phyloP scores from a whole-genome alignment of 345 rosid genomes.

The Populus nigra region DNA sequence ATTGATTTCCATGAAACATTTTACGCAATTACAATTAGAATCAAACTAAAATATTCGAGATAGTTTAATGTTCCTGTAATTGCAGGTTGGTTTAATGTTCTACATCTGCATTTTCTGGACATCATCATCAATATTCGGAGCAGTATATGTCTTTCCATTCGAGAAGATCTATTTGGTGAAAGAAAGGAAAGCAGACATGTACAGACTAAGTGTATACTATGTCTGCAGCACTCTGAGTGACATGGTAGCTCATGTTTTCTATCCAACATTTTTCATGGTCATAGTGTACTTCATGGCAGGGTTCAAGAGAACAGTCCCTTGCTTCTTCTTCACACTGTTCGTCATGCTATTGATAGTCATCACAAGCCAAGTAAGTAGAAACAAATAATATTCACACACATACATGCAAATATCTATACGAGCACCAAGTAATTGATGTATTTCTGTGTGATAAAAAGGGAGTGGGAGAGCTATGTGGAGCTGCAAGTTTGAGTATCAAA shows the following conservation, averaged over 20 bases:
- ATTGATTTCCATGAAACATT: constrained; percentile 11
- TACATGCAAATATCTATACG: neutral
- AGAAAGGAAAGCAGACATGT: constrained; percentile 97
- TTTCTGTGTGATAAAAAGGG: constrained; percentile 37
- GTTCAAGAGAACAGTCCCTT: constrained; percentile 77
- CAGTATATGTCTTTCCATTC: constrained; percentile 89
- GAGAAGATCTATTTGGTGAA: constrained; percentile 86
- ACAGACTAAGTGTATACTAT: constrained; percentile 84
- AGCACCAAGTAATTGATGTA: neutral
- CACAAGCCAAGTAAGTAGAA: constrained; percentile 81
- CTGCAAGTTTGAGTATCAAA: constrained; percentile 81
- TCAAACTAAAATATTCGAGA: too few species aligned
- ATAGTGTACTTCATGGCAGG: constrained; percentile 96
- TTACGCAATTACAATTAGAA: too few species aligned
- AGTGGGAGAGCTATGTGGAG: constrained; percentile 92
- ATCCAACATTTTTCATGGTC: constrained; percentile 80
- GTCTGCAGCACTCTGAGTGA: constrained; percentile 89
- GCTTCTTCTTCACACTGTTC: constrained; percentile 74
- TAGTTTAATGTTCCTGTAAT: neutral
- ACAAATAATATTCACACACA: neutral
- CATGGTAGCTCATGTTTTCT: constrained; percentile 86
- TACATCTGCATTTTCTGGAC: constrained; percentile 99
- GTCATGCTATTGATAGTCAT: constrained; percentile 64
- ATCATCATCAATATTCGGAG: constrained; percentile 87
- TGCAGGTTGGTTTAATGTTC: constrained; percentile 86